These are phyloP conservation scores for Thelephora aurantiotincta DNA, from an alignment of 768 basidiomycete genomes.

Conservation along the genomic window DNA sequence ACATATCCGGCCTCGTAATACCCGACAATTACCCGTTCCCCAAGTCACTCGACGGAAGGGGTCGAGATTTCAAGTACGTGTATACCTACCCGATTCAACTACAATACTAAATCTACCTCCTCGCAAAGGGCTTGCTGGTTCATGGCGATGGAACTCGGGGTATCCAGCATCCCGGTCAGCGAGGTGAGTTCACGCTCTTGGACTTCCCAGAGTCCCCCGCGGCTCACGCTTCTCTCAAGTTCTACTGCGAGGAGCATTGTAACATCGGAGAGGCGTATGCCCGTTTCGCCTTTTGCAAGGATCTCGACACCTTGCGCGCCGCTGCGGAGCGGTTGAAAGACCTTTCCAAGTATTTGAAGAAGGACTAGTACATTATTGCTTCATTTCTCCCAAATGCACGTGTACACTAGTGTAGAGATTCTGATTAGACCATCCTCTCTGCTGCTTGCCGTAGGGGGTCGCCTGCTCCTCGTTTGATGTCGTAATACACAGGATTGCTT, in stretches of 20 bases:
- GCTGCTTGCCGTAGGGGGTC: slow-evolving; percentile 58
- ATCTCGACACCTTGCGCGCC: slow-evolving; percentile 62
- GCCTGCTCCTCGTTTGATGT: slow-evolving; percentile 27
- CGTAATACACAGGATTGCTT: slow-evolving; percentile 82
- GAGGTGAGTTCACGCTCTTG: slow-evolving; percentile 40
- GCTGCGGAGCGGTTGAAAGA: slow-evolving; percentile 76
- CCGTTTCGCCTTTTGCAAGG: slow-evolving; percentile 95
- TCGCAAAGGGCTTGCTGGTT: slow-evolving; percentile 78
- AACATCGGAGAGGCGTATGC: slow-evolving; percentile 76
- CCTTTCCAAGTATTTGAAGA: slow-evolving; percentile 49
- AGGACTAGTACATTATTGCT: slow-evolving; percentile 4
- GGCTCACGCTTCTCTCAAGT: slow-evolving; percentile 29
- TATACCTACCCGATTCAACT: not conserved
- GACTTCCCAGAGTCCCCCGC: not conserved
- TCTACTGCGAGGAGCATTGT: slow-evolving; percentile 83
- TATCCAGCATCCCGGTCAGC: slow-evolving; percentile 90
- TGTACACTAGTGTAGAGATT: not conserved
- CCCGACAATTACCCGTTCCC: slow-evolving; percentile 84
- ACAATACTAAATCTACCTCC: not conserved
- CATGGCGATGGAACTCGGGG: slow-evolving; percentile 79
- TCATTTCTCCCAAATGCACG: not conserved
- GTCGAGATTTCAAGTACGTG: slow-evolving; percentile 72
- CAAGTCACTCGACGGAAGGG: slow-evolving; percentile 55
- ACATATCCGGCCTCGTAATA: slow-evolving; percentile 63
- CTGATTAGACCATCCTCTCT: slow-evolving; percentile 26